Evolutionary conservation across 2,329 filamentous ascomycete genomes (phyloP).

Genomic region (Exophiala oligosperma): DNA sequence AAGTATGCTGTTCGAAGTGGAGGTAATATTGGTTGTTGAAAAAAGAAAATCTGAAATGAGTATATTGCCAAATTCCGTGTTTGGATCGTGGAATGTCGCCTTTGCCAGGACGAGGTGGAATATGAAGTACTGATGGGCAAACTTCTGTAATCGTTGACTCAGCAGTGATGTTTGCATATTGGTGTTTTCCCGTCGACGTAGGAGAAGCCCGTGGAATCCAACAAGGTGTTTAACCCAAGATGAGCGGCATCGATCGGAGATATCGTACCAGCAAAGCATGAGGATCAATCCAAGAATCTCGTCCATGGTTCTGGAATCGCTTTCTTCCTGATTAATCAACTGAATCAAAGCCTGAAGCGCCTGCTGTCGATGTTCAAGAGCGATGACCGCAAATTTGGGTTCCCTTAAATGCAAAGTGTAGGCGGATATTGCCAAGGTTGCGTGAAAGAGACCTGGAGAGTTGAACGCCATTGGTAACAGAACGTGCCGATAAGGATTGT

Average conservation of each 20-base stretch:
- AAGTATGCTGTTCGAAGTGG: background rate
- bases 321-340: background rate
- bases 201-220: constrained; percentile 30
- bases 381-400: constrained; percentile 26
- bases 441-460: constrained; percentile 32
- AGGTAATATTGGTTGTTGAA: background rate
- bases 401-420: constrained; percentile 30
- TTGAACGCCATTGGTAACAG: constrained; percentile 33
- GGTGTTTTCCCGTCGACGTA: background rate
- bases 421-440: constrained; percentile 31
- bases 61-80: background rate
- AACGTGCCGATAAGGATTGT: constrained; percentile 34
- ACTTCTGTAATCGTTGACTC: constrained; percentile 26
- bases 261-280: constrained; percentile 33
- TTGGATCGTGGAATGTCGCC: constrained; percentile 27
- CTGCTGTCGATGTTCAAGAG: constrained; percentile 29
- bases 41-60: background rate
- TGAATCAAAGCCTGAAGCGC: constrained; percentile 6
- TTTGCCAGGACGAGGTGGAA: constrained; percentile 34
- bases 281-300: constrained; percentile 32
- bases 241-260: constrained; percentile 32
- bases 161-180: constrained; percentile 2
- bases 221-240: constrained; percentile 33
- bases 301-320: constrained; percentile 27
- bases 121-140: constrained; percentile 32